phyloP scores from a whole-genome alignment of 352 stramenopile genomes.

The Pythium sukuiense region DNA sequence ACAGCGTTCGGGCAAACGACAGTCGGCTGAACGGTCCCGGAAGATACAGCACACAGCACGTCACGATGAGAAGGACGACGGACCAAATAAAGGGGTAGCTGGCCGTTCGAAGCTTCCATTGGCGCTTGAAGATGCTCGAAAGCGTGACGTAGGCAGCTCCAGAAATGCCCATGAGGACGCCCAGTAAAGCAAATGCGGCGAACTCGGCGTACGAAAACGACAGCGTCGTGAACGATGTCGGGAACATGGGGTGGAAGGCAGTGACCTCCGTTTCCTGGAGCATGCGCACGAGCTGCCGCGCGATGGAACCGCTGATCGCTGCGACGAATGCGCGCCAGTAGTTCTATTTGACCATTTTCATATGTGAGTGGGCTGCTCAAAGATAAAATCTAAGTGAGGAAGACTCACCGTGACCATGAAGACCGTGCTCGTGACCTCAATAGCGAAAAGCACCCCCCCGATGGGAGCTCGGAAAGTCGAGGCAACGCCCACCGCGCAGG shows the following conservation, averaged over 20 bases:
- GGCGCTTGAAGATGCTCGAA: slow-evolving; percentile 38
- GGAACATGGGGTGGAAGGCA: slow-evolving; percentile 50
- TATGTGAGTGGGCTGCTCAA: no score
- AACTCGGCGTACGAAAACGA: slow-evolving; percentile 56
- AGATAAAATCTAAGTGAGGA: neutral
- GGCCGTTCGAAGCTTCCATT: slow-evolving; percentile 34
- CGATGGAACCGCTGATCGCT: slow-evolving; percentile 53
- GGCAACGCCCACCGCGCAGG: slow-evolving; percentile 87
- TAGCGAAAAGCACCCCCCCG: slow-evolving; percentile 89
- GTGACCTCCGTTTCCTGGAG: slow-evolving; percentile 41
- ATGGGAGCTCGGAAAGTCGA: slow-evolving; percentile 89
- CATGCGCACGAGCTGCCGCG: slow-evolving; percentile 41
- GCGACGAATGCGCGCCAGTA: slow-evolving; percentile 71
- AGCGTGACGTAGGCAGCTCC: slow-evolving; percentile 50
- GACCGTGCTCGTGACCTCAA: slow-evolving; percentile 85
- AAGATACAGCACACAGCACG: slow-evolving; percentile 38
- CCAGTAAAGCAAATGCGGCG: slow-evolving; percentile 46
- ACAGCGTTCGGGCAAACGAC: slow-evolving; percentile 32
- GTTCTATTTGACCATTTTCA: slow-evolving; percentile 28
- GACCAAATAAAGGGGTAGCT: slow-evolving; percentile 31
- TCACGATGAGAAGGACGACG: slow-evolving; percentile 34
- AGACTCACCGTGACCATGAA: slow-evolving; percentile 59
- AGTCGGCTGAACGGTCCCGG: slow-evolving; percentile 43
- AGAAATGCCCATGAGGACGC: slow-evolving; percentile 45
- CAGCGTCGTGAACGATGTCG: slow-evolving; percentile 39